Conservation (phyloP, 1,284 basidiomycete genomes). For the Puccinia hordei region DNA sequence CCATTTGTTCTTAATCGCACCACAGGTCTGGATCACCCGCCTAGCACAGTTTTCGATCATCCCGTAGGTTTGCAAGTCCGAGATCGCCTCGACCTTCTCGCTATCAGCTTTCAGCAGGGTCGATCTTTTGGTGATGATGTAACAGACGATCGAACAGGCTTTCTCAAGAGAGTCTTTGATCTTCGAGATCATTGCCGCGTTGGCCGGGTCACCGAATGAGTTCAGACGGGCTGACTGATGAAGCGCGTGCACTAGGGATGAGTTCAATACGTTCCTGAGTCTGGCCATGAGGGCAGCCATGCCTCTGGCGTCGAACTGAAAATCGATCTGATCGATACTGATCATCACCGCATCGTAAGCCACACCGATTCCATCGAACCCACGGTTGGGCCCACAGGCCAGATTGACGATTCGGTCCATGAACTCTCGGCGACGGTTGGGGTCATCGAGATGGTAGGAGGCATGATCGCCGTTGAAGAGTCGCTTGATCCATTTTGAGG, state of each 20-base stretch:
- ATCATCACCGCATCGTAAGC: conserved; percentile 43
- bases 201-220: background rate
- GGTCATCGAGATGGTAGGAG: conserved; percentile 38
- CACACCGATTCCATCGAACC: conserved; percentile 31
- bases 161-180: conserved; percentile 44
- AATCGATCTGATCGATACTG: conserved; percentile 42
- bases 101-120: conserved; percentile 18
- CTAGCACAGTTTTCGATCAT: conserved; percentile 44
- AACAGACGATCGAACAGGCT: conserved; percentile 35
- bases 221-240: conserved; percentile 24
- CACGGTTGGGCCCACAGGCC: conserved; percentile 35
- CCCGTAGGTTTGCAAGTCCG: conserved; percentile 33
- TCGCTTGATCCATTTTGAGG: conserved; percentile 46
- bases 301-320: conserved; percentile 30
- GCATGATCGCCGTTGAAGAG: conserved; percentile 47
- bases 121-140: conserved; percentile 37
- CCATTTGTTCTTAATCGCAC: conserved; percentile 29
- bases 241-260: conserved; percentile 32
- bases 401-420: conserved; percentile 40
- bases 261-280: conserved; percentile 38
- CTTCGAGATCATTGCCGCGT: background rate
- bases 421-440: conserved; percentile 31
- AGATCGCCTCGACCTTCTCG: conserved; percentile 16
- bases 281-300: conserved; percentile 34
- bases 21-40: conserved; percentile 38